Evolutionary conservation across 2,329 filamentous ascomycete genomes (phyloP).

Genomic region (Elsinoe ampelina): DNA sequence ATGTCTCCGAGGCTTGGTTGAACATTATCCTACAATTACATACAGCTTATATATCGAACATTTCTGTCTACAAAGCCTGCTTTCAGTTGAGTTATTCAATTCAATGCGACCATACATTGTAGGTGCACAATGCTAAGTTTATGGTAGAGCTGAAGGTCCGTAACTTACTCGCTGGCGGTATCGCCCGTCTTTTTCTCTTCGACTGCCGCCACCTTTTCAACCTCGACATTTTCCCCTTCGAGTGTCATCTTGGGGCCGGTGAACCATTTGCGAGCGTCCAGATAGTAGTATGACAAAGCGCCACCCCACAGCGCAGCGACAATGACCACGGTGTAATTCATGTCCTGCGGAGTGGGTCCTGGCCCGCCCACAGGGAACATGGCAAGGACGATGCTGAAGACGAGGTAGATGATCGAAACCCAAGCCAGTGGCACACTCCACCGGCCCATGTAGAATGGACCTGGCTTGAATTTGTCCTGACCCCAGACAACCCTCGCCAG

Average conservation of each 20-base stretch:
- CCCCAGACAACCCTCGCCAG: slow-evolving; percentile 51
- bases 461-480: slow-evolving; percentile 47
- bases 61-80: no score
- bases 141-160: no score
- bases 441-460: slow-evolving; percentile 50
- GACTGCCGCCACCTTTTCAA: not conserved
- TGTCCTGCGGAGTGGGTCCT: slow-evolving; percentile 40
- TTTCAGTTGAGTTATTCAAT: no score
- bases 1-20: no score
- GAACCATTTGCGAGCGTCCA: slow-evolving; percentile 50
- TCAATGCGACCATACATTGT: no score
- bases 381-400: slow-evolving; percentile 46
- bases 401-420: slow-evolving; percentile 44
- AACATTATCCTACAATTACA: no score
- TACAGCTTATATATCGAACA: no score
- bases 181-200: not conserved
- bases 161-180: not conserved
- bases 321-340: slow-evolving; percentile 58
- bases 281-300: slow-evolving; percentile 45
- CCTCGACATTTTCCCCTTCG: slow-evolving; percentile 17
- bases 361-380: slow-evolving; percentile 53
- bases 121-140: no score
- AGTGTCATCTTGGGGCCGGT: slow-evolving; percentile 51
- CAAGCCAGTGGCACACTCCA: slow-evolving; percentile 46
- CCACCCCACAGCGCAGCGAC: slow-evolving; percentile 52